These are phyloP conservation scores for Pichia sp. DNA, from an alignment of 1,139 yeast genomes.

Conservation along the genomic window DNA sequence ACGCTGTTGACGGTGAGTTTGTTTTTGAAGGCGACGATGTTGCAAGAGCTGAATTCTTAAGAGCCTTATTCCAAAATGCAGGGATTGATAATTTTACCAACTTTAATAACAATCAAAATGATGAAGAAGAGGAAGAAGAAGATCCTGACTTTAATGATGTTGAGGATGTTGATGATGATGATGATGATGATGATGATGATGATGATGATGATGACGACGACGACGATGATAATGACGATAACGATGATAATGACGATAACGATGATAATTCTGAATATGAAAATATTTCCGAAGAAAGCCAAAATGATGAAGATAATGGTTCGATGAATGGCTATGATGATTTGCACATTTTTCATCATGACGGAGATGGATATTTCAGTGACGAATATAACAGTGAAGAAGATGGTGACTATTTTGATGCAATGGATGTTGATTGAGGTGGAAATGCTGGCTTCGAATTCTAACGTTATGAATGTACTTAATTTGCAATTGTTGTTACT, in stretches of 20 bases:
- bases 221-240: no score
- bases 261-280: not conserved
- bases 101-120: not conserved
- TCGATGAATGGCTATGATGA: no score
- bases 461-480: no score
- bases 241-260: not conserved
- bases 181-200: slow-evolving; percentile 3
- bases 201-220: no score
- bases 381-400: slow-evolving; percentile 4
- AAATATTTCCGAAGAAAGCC: not conserved
- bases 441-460: no score
- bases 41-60: slow-evolving; percentile 1
- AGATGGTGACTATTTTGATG: slow-evolving; percentile 4
- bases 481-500: no score
- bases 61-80: not conserved
- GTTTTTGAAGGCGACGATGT: not conserved
- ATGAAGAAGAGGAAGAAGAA: not conserved
- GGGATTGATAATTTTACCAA: slow-evolving; percentile 1
- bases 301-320: not conserved
- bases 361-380: not conserved
- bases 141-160: not conserved
- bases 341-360: not conserved
- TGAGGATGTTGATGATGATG: not conserved
- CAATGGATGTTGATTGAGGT: slow-evolving; percentile 4
- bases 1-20: not conserved